phyloP scores from a whole-genome alignment of 495 filamentous ascomycete genomes.

The Evernia prunastri region DNA sequence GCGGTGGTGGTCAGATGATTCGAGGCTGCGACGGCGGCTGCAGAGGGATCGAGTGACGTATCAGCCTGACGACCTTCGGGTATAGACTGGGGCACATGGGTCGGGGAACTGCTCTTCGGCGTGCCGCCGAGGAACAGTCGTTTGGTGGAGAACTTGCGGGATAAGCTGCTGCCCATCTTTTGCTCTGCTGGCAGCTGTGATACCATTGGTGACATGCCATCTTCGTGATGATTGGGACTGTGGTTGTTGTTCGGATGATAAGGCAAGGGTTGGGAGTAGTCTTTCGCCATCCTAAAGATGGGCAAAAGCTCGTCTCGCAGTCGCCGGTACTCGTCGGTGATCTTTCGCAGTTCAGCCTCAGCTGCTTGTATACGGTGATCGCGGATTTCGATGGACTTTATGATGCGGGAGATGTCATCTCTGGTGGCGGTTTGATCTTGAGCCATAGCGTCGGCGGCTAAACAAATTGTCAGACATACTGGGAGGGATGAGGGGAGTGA shows the following conservation, averaged over 20 bases:
- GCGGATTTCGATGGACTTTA: constrained; percentile 75
- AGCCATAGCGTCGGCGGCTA: constrained; percentile 83
- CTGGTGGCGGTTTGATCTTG: constrained; percentile 80
- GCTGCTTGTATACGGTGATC: constrained; percentile 78
- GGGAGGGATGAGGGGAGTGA: not conserved
- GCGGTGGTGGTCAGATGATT: constrained; percentile 65
- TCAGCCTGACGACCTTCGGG: constrained; percentile 50
- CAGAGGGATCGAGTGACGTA: constrained; percentile 52
- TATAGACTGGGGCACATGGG: constrained; percentile 58
- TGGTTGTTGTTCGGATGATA: constrained; percentile 28
- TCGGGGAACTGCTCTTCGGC: constrained; percentile 76
- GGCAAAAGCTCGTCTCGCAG: constrained; percentile 87
- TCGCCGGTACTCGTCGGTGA: constrained; percentile 77
- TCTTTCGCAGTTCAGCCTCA: constrained; percentile 70
- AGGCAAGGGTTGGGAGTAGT: constrained; percentile 82
- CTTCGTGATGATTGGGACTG: constrained; percentile 35
- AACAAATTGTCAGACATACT: constrained; percentile 20
- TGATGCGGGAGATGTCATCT: constrained; percentile 82
- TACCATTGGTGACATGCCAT: constrained; percentile 38
- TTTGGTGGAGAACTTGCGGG: constrained; percentile 84
- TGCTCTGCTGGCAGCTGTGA: constrained; percentile 29
- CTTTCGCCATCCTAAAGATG: constrained; percentile 81
- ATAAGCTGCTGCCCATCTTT: constrained; percentile 48
- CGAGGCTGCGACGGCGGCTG: constrained; percentile 63
- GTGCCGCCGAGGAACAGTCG: constrained; percentile 75